Conservation (phyloP, 2,329 filamentous ascomycete species). For the Aureobasidium namibiae region DNA sequence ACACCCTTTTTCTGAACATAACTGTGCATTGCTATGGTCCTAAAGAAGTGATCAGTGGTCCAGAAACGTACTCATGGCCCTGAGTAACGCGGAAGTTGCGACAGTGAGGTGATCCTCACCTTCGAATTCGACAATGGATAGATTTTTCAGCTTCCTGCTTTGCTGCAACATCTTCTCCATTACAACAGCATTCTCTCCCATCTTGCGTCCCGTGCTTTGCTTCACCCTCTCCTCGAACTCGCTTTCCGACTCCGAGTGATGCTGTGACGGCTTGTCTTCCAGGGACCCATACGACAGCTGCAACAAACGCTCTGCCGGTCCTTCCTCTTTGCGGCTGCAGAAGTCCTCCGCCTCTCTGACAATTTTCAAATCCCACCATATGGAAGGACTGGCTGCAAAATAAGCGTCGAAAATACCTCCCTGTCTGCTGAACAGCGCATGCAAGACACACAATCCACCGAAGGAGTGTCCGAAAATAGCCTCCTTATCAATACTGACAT, state of each 20-base stretch:
- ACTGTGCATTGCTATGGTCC: no score
- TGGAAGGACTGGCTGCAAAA: background rate
- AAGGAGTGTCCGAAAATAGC: background rate
- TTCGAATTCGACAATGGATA: background rate
- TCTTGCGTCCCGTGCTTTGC: background rate
- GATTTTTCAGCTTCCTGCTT: background rate
- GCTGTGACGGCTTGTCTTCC: background rate
- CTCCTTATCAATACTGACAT: background rate
- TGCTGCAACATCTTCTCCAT: background rate
- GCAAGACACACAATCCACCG: background rate
- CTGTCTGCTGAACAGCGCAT: background rate
- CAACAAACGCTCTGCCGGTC: background rate
- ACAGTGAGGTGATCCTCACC: background rate
- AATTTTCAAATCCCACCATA: background rate
- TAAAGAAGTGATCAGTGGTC: no score
- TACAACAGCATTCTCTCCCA: background rate
- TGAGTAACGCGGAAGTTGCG: background rate
- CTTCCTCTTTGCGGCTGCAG: background rate
- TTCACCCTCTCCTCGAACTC: background rate
- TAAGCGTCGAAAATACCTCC: background rate
- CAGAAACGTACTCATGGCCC: background rate
- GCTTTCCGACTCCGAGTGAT: background rate
- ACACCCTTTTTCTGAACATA: no score
- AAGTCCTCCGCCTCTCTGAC: background rate
- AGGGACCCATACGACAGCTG: background rate